Base-by-base conservation (phyloP, 106 monocot species). In the Dendrobium officinale region DNA sequence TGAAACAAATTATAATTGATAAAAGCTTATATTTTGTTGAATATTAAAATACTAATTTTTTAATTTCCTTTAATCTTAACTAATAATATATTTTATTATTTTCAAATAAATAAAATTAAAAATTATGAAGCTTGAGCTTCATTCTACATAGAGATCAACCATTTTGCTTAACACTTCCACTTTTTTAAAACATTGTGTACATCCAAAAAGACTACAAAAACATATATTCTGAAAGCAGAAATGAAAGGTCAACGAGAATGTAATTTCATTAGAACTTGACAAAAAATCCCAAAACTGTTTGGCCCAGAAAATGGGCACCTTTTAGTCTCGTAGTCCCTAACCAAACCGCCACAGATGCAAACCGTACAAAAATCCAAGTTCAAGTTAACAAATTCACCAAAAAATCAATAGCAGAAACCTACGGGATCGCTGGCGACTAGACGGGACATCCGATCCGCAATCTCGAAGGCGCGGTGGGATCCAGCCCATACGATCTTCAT, bases 401-500 rank as follows among this genome's bases (percentile, higher is more conserved):
- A 72, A 44, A 11, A 77, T 16, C 13, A 27, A 40, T 37, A 37
- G 37, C 43, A 22, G 19, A 44, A 41, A 61, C 33, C 86, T 75
- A 98, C 98, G 2, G 95, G 98, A 87, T 98, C 98, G 84, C 87
- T 89, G 72, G 98, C 98, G 73, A 94, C 96, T 61, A 98, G 82
- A 29, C 95, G 90, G 26, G 89, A 77, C 88, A 98, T 88, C 48
- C 98, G 89, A 82, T 98, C 94, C 31, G 91, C 6, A 79, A 91
- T 75, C 49, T 94, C 89, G 75, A 88, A 70, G 41, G 80, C 83
- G 83, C 86, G 88, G 81, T 84, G 80, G 22, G 98, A 98, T 75
- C 98, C 98, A 9, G 92, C 98, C 95, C 98, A 95, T 40, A 87
- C 92, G 79, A 98, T 84, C 95, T 95, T 98, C 98, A 98, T 98